These are phyloP conservation scores for Gaertneriomyces sp. DNA, from an alignment of 192 early-diverging fungal species.

Conservation along the genomic window DNA sequence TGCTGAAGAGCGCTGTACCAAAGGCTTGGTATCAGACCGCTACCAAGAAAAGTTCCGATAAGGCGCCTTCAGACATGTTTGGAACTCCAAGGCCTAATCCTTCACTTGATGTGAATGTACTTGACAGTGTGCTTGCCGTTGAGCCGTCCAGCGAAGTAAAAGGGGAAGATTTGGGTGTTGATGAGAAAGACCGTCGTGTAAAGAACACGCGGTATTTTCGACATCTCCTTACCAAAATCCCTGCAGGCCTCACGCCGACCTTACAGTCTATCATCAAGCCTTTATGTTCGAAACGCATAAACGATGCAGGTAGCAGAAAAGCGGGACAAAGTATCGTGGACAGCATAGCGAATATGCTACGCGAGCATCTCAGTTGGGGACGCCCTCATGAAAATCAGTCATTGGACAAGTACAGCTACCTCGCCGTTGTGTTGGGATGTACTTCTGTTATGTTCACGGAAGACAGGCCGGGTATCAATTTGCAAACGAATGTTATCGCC, in stretches of 20 bases:
- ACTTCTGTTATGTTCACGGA: conserved; percentile 57
- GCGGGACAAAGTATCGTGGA: conserved; percentile 59
- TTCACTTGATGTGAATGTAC: conserved; percentile 21
- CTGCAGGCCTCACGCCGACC: conserved; percentile 55
- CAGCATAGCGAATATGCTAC: conserved; percentile 49
- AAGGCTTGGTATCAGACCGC: conserved; percentile 58
- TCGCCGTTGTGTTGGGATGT: conserved; percentile 52
- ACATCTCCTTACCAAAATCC: conserved; percentile 64
- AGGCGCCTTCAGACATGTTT: conserved; percentile 2
- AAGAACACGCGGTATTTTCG: conserved; percentile 65
- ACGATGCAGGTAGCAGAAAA: conserved; percentile 45
- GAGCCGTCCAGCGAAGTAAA: conserved; percentile 14
- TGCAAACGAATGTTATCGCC: conserved; percentile 62
- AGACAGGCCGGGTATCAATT: conserved; percentile 51
- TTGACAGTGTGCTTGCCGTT: conserved; percentile 11
- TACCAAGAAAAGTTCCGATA: conserved; percentile 26
- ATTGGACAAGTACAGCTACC: conserved; percentile 52
- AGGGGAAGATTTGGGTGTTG: conserved; percentile 20
- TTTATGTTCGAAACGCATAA: conserved; percentile 52
- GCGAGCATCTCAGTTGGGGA: conserved; percentile 50
- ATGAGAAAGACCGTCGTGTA: conserved; percentile 57
- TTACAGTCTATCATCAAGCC: conserved; percentile 70
- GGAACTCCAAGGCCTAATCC: conserved; percentile 6
- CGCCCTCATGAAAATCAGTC: neutral
- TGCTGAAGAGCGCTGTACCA: conserved; percentile 57